Evolutionary conservation across 805 yeast species (phyloP).

Genomic region (Kazachstania psychrophila): DNA sequence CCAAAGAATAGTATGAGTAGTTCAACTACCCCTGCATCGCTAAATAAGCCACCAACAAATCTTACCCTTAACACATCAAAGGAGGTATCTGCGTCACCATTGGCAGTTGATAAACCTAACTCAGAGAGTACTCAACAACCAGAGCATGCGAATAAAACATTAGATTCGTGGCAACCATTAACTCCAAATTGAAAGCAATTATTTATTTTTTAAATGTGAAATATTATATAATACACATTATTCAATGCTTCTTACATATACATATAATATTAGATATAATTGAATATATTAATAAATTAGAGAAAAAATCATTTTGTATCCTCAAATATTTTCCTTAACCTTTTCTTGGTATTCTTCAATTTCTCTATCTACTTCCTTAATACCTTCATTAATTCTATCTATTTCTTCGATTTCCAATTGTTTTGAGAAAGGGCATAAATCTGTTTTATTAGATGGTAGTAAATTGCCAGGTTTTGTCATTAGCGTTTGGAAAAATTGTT

Average conservation of each 20-base stretch:
- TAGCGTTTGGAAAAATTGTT: slow-evolving; percentile 67
- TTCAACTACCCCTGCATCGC: slow-evolving; percentile 2
- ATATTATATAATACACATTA: too few species aligned
- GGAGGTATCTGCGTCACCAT: too few species aligned
- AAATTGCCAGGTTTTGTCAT: slow-evolving; percentile 57
- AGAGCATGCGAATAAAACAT: slow-evolving; percentile 1
- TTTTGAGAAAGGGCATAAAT: slow-evolving; percentile 34
- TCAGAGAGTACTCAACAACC: too few species aligned
- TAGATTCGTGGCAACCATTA: slow-evolving; percentile 14
- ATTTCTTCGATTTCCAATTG: slow-evolving; percentile 59
- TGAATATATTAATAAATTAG: too few species aligned
- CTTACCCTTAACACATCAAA: not conserved
- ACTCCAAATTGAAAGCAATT: slow-evolving; percentile 9
- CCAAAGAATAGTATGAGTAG: slow-evolving; percentile 23
- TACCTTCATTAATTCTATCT: slow-evolving; percentile 42
- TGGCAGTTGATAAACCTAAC: too few species aligned
- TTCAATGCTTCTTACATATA: too few species aligned
- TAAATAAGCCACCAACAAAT: not conserved
- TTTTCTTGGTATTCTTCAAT: slow-evolving; percentile 35
- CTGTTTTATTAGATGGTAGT: slow-evolving; percentile 35
- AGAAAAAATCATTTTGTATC: not conserved
- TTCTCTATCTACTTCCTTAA: slow-evolving; percentile 37
- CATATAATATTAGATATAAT: too few species aligned
- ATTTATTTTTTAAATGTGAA: not conserved
- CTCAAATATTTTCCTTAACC: slow-evolving; percentile 19